Base-by-base conservation (phyloP, 129 eudicot genomes). In the Flaveria linearis region DNA sequence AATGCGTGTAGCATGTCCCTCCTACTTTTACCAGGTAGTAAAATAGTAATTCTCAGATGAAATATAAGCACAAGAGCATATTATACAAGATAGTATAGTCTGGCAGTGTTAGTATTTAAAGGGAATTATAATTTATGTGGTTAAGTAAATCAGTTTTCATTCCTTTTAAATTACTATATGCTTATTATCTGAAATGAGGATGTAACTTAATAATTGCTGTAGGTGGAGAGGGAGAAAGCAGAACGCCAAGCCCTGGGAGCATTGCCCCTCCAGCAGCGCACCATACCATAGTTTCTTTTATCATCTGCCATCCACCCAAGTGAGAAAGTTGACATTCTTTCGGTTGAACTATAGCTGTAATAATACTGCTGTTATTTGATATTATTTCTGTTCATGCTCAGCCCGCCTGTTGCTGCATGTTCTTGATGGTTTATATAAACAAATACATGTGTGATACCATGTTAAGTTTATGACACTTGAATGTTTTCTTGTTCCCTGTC, bases 211-310 rank as follows among this genome's bases (percentile, higher is more conserved):
- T 30, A 22, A 30, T 1, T 13, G 9, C 43, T 67, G 72, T 87
- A 87, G 92, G 92, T 87, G 10, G 82, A 83, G 77, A 80, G 84
- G 80, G 92, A 87, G 82, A 82, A 73, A 26, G 87, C 87, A 46
- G 92, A 87, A 77, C 89, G 92, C 64, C 84, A 82, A 80, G 92
- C 92, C 52, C 41, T 87, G 62, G 92, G 92, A 70, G 92, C 92
- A 60, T 80, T 87, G 82, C 92, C 92, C 22, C 84, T 87, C 11
- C 80, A 88, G 77, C 92, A 88, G 73, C 92, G 92, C 28, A 69
- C 84, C 13, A 41, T 85, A 55, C 87, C 87, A 0, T 81, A 73
- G 82, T 47, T 65, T 46, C 25, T 69, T 39, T 71, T 47, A 41
- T 63, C 46, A 7, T 63, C 69, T 15, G 67, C 46, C 46, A 63